Evolutionary conservation across 2,329 filamentous ascomycete species (phyloP).

Genomic region (Lachnellula cervina): DNA sequence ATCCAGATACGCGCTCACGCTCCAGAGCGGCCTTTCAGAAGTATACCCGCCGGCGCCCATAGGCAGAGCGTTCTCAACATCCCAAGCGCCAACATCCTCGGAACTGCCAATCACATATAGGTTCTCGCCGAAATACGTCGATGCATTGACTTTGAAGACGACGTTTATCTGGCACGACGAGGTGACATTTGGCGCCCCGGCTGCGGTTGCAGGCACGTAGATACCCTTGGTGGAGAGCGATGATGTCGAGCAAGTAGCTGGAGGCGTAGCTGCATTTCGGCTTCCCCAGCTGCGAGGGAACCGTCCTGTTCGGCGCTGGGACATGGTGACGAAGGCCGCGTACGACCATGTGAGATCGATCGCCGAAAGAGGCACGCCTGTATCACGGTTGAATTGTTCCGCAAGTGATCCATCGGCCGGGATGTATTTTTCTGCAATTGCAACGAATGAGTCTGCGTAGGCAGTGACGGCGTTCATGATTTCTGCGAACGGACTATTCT

Average conservation of each 20-base stretch:
- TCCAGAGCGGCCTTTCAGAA: constrained; percentile 40
- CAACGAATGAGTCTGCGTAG: constrained; percentile 56
- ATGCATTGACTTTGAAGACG: constrained; percentile 42
- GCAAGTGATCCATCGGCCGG: constrained; percentile 54
- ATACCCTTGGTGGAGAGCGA: constrained; percentile 39
- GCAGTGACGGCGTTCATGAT: constrained; percentile 52
- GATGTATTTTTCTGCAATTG: constrained; percentile 45
- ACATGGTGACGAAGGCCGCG: constrained; percentile 60
- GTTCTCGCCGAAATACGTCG: constrained; percentile 45
- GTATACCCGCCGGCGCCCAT: constrained; percentile 41
- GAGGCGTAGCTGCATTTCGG: constrained; percentile 40
- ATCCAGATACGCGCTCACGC: constrained; percentile 35
- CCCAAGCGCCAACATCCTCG: constrained; percentile 40
- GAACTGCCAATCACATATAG: constrained; percentile 42
- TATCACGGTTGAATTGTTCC: constrained; percentile 59
- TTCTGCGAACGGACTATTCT: constrained; percentile 47
- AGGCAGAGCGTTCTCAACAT: constrained; percentile 29
- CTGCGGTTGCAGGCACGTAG: constrained; percentile 45
- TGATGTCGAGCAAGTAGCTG: constrained; percentile 43
- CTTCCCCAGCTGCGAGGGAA: constrained; percentile 53
- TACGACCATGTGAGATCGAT: constrained; percentile 70
- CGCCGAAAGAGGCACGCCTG: constrained; percentile 54
- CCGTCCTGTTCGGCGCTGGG: constrained; percentile 48
- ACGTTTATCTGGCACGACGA: constrained; percentile 32
- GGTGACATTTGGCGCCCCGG: constrained; percentile 34